phyloP scores from a whole-genome alignment of 1,284 basidiomycete genomes.

The Ustilago xerochloae region DNA sequence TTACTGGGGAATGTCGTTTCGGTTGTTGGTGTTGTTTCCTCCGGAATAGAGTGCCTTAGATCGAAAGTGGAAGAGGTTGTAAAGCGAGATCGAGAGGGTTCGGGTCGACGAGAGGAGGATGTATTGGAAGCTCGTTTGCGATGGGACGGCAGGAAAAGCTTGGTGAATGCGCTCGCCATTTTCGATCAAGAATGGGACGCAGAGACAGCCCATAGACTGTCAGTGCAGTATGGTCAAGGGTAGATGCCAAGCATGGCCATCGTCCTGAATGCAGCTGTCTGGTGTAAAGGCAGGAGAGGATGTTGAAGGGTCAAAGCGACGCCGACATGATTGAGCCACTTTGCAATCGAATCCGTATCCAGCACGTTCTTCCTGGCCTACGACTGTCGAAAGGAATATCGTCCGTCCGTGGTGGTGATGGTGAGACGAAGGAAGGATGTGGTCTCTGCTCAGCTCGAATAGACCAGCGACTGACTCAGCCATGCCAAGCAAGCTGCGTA shows the following conservation, averaged over 20 bases:
- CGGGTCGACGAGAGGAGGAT: slow-evolving; percentile 25
- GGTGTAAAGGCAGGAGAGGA: no score
- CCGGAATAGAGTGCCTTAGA: slow-evolving; percentile 34
- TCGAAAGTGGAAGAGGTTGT: slow-evolving; percentile 32
- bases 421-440: background rate
- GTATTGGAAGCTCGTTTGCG: slow-evolving; percentile 25
- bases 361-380: no score
- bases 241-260: background rate
- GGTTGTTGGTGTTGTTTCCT: slow-evolving; percentile 20
- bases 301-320: no score
- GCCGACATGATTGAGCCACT: no score
- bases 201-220: slow-evolving; percentile 4
- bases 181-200: background rate
- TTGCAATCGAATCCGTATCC: no score
- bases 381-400: no score
- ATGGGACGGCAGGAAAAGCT: slow-evolving; percentile 31
- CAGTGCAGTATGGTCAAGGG: background rate
- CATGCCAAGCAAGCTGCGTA: slow-evolving; percentile 6
- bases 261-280: background rate
- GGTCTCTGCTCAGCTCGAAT: no score
- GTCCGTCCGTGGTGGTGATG: background rate
- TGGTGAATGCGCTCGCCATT: slow-evolving; percentile 43
- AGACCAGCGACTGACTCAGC: background rate
- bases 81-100: slow-evolving; percentile 19
- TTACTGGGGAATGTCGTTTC: slow-evolving; percentile 9